Conservation (phyloP, 345 rosid species). For the Salix koriyanagi region DNA sequence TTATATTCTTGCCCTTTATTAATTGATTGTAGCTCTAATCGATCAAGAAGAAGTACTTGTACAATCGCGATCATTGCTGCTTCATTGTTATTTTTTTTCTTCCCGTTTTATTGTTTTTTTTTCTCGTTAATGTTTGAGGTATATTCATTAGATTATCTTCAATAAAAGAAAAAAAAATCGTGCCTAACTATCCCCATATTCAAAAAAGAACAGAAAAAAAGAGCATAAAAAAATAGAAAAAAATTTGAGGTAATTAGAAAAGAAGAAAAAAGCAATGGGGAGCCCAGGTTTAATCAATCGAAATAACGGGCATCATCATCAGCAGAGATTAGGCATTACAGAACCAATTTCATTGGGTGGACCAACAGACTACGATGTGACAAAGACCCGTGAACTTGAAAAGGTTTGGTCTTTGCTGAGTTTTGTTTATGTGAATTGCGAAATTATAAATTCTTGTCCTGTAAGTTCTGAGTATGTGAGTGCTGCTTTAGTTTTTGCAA, state of each 20-base stretch:
- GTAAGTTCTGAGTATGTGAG: slow-evolving; percentile 6
- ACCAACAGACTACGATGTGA: slow-evolving; percentile 75
- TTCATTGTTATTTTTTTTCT: slow-evolving; percentile 11
- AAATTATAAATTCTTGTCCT: not conserved
- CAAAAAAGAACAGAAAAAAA: slow-evolving; percentile 2
- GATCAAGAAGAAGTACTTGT: slow-evolving; percentile 19
- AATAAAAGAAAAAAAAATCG: not conserved
- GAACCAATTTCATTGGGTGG: slow-evolving; percentile 95
- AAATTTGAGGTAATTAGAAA: slow-evolving; percentile 7
- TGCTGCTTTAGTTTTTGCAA: slow-evolving; percentile 56
- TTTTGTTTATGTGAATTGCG: slow-evolving; percentile 4
- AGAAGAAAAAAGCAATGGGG: slow-evolving; percentile 42
- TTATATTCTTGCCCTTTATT: not conserved
- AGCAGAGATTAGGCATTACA: slow-evolving; percentile 56
- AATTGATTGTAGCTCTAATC: slow-evolving; percentile 13
- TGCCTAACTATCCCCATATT: slow-evolving; percentile 14
- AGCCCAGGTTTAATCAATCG: slow-evolving; percentile 37
- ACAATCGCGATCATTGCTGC: slow-evolving; percentile 31
- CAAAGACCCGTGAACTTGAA: slow-evolving; percentile 71
- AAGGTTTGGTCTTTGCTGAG: slow-evolving; percentile 47
- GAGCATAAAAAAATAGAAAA: not conserved
- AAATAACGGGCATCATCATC: slow-evolving; percentile 48
- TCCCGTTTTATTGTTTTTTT: slow-evolving; percentile 2
- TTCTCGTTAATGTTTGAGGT: not conserved
- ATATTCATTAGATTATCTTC: slow-evolving; percentile 14